Evolutionary conservation across 345 rosid genomes (phyloP).

Genomic region (Garcia nutans): DNA sequence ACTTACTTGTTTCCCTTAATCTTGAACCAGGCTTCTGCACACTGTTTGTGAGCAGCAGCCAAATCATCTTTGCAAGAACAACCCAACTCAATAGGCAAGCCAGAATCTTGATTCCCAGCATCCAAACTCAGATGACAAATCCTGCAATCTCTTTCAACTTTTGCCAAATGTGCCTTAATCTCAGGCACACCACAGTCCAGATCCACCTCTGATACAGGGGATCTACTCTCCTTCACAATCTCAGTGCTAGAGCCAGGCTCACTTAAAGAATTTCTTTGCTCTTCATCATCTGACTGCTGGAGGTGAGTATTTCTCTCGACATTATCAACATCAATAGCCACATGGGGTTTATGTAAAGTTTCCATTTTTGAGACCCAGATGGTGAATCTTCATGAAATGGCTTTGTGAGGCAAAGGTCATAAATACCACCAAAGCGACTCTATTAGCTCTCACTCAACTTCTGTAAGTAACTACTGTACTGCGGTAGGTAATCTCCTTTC

Average conservation of each 20-base stretch:
- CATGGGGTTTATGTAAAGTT: conserved; percentile 35
- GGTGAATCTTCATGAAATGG: conserved; percentile 54
- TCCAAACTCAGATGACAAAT: conserved; percentile 34
- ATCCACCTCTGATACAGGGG: conserved; percentile 28
- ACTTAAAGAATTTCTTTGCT: conserved; percentile 27
- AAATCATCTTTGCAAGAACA: conserved; percentile 36
- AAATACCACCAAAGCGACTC: conserved; percentile 28
- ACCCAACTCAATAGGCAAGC: conserved; percentile 32
- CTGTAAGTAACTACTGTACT: conserved; percentile 4
- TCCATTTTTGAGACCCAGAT: conserved; percentile 49
- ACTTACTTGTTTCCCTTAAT: conserved; percentile 37
- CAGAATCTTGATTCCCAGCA: conserved; percentile 24
- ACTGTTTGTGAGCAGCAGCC: conserved; percentile 38
- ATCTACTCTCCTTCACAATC: conserved; percentile 27
- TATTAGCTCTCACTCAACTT: conserved; percentile 1
- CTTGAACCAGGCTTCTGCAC: conserved; percentile 40
- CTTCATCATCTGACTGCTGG: conserved; percentile 28
- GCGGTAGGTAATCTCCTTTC: conserved; percentile 14
- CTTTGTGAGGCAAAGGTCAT: conserved; percentile 29
- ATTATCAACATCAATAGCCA: conserved; percentile 22
- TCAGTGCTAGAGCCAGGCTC: conserved; percentile 23
- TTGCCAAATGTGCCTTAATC: conserved; percentile 29
- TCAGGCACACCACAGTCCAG: conserved; percentile 30
- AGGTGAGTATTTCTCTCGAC: conserved; percentile 10
- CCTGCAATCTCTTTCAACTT: conserved; percentile 33